Percentiles rank a stretch among this genome's conserved stretches.
phyloP scores from a whole-genome alignment of 768 basidiomycete species.

The Hypholoma sublateritium region DNA sequence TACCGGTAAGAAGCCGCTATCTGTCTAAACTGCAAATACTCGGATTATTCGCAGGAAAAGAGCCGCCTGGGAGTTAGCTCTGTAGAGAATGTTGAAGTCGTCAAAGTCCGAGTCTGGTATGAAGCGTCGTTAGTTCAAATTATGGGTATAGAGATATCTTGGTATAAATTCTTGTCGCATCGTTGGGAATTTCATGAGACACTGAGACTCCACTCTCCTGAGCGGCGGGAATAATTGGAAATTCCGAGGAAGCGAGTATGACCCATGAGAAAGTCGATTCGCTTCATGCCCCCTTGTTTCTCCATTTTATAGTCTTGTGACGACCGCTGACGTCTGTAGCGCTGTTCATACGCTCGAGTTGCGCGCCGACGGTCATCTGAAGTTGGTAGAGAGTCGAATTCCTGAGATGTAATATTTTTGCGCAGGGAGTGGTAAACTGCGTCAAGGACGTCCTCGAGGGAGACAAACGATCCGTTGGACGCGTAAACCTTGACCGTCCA shows the following conservation, averaged over 20 bases:
- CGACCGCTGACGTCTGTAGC: conserved; percentile 39
- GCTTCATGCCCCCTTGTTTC: conserved; percentile 49
- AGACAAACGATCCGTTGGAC: conserved; percentile 25
- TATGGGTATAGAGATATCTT: neutral
- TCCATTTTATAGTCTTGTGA: conserved; percentile 40
- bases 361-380: conserved; percentile 37
- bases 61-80: neutral
- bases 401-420: conserved; percentile 36
- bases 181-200: neutral
- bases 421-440: conserved; percentile 45
- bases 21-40: too few relatives aligned
- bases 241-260: conserved; percentile 46
- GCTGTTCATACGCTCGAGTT: conserved; percentile 44
- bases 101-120: neutral
- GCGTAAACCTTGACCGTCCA: conserved; percentile 32
- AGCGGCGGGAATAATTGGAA: conserved; percentile 16
- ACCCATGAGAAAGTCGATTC: conserved; percentile 58
- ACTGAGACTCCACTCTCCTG: neutral
- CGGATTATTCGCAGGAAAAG: too few relatives aligned
- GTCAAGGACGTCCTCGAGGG: conserved; percentile 44
- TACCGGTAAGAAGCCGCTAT: too few relatives aligned
- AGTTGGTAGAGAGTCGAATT: conserved; percentile 39
- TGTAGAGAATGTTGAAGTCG: neutral
- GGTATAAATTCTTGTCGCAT: neutral
- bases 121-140: neutral